Evolutionary conservation across 352 stramenopile genomes (phyloP), one percentile per base, ranked within the genome.

Genomic region (Salisapilia sapeloensis): DNA sequence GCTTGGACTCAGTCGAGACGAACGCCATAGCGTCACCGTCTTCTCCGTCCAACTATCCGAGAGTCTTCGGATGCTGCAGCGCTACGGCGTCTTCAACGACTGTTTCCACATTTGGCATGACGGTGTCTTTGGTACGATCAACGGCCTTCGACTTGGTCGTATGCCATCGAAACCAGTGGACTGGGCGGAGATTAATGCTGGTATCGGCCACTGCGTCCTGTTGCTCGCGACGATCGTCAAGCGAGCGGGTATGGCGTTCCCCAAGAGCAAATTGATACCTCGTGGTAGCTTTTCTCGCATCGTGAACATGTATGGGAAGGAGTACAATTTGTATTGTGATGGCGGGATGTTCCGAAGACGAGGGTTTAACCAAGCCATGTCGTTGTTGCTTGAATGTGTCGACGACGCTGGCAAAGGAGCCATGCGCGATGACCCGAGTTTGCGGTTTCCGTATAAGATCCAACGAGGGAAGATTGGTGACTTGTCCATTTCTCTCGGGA

Each of bases 101-200:
- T 70, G 84, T 8, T 94, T 94, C 33, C 79, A 87, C 46, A 92
- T 93, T 33, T 94, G 81, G 81, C 82, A 92, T 50, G 74, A 89
- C 30, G 79, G 79, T 6, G 39, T 77, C 0, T 92, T 93, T 37
- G 79, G 71, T 24, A 92, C 78, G 26, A 94, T 94, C 39, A 94
- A 90, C 22, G 76, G 74, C 0, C 53, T 94, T 6, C 67, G 79
- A 1, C 66, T 94, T 19, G 81, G 81, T 6, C 65, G 76, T 4
- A 46, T 92, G 22, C 72, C 75, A 2, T 70, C 62, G 0, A 74
- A 81, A 13, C 70, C 75, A 2, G 79, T 94, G 26, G 80, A 92
- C 35, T 94, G 72, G 76, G 57, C 78, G 20, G 80, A 94, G 48
- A 93, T 94, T 44, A 93, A 94, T 32, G 77, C 79, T 0, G 81